Evolutionary conservation across 2,329 filamentous ascomycete species (phyloP), one percentile per base, ranked within the genome.

Genomic region (Teratosphaeria destructans): DNA sequence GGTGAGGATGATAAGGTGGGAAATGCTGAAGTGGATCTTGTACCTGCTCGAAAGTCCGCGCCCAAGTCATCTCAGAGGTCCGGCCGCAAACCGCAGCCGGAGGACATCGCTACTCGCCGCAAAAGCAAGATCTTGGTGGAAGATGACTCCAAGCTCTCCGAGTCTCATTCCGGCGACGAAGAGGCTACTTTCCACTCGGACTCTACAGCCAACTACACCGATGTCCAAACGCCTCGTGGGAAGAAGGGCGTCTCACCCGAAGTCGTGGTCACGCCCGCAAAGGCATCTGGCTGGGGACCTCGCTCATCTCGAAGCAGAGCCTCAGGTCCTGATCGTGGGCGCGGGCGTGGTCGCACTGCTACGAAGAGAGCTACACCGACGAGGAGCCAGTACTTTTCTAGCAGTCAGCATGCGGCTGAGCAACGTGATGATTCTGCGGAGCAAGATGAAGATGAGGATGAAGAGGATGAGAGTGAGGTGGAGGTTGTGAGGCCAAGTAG

Each of bases 331-430:
- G 34, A 43, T 49, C 43, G 55, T 34, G 55, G 23, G 10, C 29
- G 27, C 37, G 29, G 26, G n/a, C 39, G 61, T 57, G 34, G 55
- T 29, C 54, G 61, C n/a, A 14, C 11, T 47, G 58, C 55, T 54
- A 60, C 60, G 35, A 67, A 67, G 59, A 70, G 66, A 58, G 61
- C 59, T 27, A 69, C 67, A 47, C 68, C 64, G 52, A 35, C 61
- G 26, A 71, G 62, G 61, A 71, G 70, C 60, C 68, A 68, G 57
- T 72, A 68, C 55, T 68, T 71, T 43, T 60, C 57, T 12, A n/a
- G 57, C 19, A 58, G 62, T 26, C 57, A 61, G 43, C 55, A 61
- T 62, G 60, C 62, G 16, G 57, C 11, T 11, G 58, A 56, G 5
- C 59, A 58, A 5, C 60, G 63, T 27, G 63, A 62, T 14, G 60